Conservation (phyloP, 768 basidiomycete genomes). For the Xerocomellus chrysenteron region DNA sequence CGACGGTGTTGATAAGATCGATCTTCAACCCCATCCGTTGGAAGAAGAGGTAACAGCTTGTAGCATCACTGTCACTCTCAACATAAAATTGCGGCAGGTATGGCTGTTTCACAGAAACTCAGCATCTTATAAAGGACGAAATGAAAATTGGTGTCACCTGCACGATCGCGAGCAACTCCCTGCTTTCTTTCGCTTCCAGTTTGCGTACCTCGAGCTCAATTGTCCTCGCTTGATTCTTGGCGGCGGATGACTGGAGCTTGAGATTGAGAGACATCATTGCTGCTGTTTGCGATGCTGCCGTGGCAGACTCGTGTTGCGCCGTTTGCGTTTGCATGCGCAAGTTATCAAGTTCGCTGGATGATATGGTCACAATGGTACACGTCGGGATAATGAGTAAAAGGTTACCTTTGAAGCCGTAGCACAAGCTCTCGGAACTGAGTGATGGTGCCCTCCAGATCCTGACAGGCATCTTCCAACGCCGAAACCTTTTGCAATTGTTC, state of each 20-base stretch:
- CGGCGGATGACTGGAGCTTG: constrained; percentile 87
- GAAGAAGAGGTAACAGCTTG: constrained; percentile 91
- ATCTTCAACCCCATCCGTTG: constrained; percentile 83
- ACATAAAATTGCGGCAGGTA: constrained; percentile 91
- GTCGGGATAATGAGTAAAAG: background rate
- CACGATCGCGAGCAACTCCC: constrained; percentile 77
- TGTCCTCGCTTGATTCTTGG: constrained; percentile 85
- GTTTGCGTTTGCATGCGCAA: constrained; percentile 84
- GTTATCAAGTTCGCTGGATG: constrained; percentile 75
- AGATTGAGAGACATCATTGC: constrained; percentile 94
- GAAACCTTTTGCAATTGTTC: constrained; percentile 67
- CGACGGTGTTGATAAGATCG: constrained; percentile 79
- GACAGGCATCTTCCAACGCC: constrained; percentile 71
- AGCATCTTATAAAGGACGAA: background rate
- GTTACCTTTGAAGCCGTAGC: constrained; percentile 73
- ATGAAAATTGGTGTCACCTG: constrained; percentile 49
- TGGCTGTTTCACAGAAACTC: constrained; percentile 46
- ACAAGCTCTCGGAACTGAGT: constrained; percentile 93
- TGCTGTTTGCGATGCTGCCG: constrained; percentile 84
- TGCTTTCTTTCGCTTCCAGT: constrained; percentile 80
- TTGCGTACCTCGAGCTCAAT: constrained; percentile 88
- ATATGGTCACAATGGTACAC: constrained; percentile 10
- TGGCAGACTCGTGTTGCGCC: constrained; percentile 78
- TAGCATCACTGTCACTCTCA: constrained; percentile 86
- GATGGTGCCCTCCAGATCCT: constrained; percentile 88